Base-by-base conservation (phyloP, 2,329 filamentous ascomycete species). In the Chalaropsis thielavioides region DNA sequence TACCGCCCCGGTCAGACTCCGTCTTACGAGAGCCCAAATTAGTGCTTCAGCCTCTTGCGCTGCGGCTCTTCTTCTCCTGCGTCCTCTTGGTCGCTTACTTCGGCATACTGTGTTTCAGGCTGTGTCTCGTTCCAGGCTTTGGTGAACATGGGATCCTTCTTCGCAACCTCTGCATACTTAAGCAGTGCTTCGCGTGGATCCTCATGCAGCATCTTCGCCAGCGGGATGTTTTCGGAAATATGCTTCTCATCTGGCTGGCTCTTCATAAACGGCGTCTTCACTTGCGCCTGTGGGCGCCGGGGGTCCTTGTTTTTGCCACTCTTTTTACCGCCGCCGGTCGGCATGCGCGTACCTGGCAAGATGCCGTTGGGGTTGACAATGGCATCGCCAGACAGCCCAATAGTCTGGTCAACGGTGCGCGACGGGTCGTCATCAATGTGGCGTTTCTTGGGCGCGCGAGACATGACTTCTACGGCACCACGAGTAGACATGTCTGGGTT, bases 81-180 rank as follows among this genome's bases (percentile, higher is more conserved):
- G 63, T 84, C 86, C 69, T 95, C 92, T 17, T 91, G 89, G 71
- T 95, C 92, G 73, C 91, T 95, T 41, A 94, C 71, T 54, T 96
- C 89, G 7, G 89, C 88, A 77, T 95, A 99, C 69, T 96, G 87
- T 31, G 92, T 90, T 70, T 92, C 87, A 0, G 94, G 94, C 76
- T 97, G 92, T 44, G 91, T 97, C 70, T 87, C 82, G 72, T 88
- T 88, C 89, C 91, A 99, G 17, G 92, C 94, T 69, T 89, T 90
- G 38, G 94, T 99, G 72, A 97, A 99, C 71, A 96, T 81, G 0
- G 92, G 92, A 73, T 97, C 92, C 73, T 90, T 92, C 75, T 95
- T 85, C 13, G 92, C 91, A 72, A 95, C 87, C 64, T 95, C 90
- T 44, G 91, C 92, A 78, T 97, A 99, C 77, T 95, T 96, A 67